These are phyloP conservation scores for Bruguiera gymnorhiza DNA, from an alignment of 345 rosid species.

Conservation along the genomic window DNA sequence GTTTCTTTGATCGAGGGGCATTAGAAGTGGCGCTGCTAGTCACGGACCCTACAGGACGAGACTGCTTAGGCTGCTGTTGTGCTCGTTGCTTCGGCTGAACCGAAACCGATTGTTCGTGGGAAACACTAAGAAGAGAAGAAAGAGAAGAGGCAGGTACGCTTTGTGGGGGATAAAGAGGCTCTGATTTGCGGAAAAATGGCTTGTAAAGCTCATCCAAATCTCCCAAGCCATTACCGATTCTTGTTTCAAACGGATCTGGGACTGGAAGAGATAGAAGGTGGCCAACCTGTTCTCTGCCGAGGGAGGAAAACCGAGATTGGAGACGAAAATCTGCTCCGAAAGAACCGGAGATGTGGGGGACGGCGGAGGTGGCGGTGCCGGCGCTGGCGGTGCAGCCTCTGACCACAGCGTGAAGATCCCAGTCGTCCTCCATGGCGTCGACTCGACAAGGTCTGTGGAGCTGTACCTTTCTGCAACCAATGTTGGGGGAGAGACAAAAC, in stretches of 20 bases:
- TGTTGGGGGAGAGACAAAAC: constrained; percentile 23
- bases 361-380: constrained; percentile 16
- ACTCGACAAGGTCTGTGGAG: constrained; percentile 29
- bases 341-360: constrained; percentile 23
- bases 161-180: constrained; percentile 27
- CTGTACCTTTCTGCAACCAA: constrained; percentile 24
- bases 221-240: constrained; percentile 29
- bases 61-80: constrained; percentile 33
- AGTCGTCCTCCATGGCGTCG: constrained; percentile 65
- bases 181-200: constrained; percentile 59
- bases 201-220: constrained; percentile 75
- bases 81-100: constrained; percentile 14
- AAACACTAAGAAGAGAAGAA: constrained; percentile 26
- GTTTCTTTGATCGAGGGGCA: constrained; percentile 75
- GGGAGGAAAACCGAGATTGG: constrained; percentile 25
- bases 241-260: constrained; percentile 37
- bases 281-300: constrained; percentile 10
- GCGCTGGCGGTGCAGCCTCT: constrained; percentile 56
- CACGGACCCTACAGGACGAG: constrained; percentile 20
- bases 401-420: constrained; percentile 98
- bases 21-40: constrained; percentile 44
- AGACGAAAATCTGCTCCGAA: constrained; percentile 23
- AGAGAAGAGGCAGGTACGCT: constrained; percentile 34
- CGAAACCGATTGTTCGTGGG: constrained; percentile 5
- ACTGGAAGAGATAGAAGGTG: constrained; percentile 11